Evolutionary conservation across 1,139 yeast species (phyloP).

Genomic region (Candida tropicalis): DNA sequence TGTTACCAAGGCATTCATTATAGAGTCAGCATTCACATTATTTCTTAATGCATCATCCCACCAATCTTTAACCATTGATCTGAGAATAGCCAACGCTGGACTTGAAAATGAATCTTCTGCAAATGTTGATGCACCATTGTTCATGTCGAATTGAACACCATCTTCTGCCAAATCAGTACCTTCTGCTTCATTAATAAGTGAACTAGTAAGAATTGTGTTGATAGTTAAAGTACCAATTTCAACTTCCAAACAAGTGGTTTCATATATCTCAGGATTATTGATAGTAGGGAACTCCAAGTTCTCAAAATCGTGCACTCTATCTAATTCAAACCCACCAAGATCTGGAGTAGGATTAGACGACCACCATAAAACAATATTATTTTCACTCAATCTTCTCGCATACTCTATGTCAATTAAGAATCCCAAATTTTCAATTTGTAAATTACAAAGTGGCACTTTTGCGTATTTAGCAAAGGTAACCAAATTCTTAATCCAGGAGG

Average conservation of each 20-base stretch:
- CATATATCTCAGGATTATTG: constrained; percentile 80
- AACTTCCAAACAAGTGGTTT: constrained; percentile 77
- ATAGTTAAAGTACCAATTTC: constrained; percentile 78
- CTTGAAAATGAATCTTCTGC: constrained; percentile 82
- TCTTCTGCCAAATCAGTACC: constrained; percentile 78
- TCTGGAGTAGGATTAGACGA: constrained; percentile 80
- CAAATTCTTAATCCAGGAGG: constrained; percentile 74
- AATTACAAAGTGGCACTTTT: constrained; percentile 83
- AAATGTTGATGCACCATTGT: constrained; percentile 54
- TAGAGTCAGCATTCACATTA: constrained; percentile 75
- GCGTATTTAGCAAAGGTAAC: constrained; percentile 69
- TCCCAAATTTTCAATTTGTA: constrained; percentile 74
- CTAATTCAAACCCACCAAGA: constrained; percentile 82
- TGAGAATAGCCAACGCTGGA: constrained; percentile 69
- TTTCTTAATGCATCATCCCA: constrained; percentile 88
- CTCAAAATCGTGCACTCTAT: constrained; percentile 54
- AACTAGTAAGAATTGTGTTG: constrained; percentile 83
- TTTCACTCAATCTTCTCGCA: constrained; percentile 71
- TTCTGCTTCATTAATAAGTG: constrained; percentile 85
- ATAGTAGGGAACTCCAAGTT: constrained; percentile 70
- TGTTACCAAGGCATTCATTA: constrained; percentile 78
- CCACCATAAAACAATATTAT: constrained; percentile 91
- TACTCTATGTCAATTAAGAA: constrained; percentile 83
- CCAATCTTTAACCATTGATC: constrained; percentile 82
- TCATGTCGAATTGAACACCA: constrained; percentile 39